Evolutionary conservation across 2,329 filamentous ascomycete species (phyloP).

Genomic region (Rhynchosporium secalis): DNA sequence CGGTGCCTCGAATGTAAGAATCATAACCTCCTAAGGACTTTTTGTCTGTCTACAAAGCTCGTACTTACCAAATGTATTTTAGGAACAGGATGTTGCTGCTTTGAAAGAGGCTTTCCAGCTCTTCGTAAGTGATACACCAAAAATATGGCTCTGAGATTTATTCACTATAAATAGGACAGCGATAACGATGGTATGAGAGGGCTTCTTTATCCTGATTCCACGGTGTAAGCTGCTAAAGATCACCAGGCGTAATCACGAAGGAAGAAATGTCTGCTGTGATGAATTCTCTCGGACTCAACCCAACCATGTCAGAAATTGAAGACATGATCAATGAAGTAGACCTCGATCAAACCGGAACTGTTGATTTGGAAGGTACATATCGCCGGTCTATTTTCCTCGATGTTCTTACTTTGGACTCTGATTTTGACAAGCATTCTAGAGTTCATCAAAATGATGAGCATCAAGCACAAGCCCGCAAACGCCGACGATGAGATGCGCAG

Average conservation of each 20-base stretch:
- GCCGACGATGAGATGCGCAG: conserved; percentile 64
- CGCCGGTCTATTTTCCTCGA: too few species aligned
- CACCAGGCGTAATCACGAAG: conserved; percentile 60
- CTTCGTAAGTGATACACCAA: conserved; percentile 18
- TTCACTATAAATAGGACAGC: conserved; percentile 7
- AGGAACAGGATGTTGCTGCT: conserved; percentile 17
- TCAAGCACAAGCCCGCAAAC: conserved; percentile 61
- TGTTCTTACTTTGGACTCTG: too few species aligned
- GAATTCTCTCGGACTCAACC: conserved; percentile 63
- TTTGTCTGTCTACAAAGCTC: neutral
- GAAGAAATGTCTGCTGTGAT: conserved; percentile 64
- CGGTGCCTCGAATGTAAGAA: conserved; percentile 8
- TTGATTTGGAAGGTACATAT: conserved; percentile 59
- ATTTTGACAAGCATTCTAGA: conserved; percentile 43
- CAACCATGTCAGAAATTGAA: conserved; percentile 61
- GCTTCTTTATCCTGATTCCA: neutral
- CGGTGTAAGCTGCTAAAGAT: conserved; percentile 3
- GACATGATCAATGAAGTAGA: conserved; percentile 70
- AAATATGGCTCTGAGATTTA: neutral
- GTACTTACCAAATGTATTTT: conserved; percentile 4
- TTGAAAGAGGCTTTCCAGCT: conserved; percentile 27
- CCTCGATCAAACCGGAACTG: conserved; percentile 63
- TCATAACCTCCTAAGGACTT: neutral
- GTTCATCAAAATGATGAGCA: conserved; percentile 67
- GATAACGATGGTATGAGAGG: conserved; percentile 16